A percentile compares a stretch with the other conserved stretches of the same genome.
These are phyloP conservation scores for Juncus effusus DNA, from an alignment of 176 grass and related monocot genomes.

Conservation along the genomic window DNA sequence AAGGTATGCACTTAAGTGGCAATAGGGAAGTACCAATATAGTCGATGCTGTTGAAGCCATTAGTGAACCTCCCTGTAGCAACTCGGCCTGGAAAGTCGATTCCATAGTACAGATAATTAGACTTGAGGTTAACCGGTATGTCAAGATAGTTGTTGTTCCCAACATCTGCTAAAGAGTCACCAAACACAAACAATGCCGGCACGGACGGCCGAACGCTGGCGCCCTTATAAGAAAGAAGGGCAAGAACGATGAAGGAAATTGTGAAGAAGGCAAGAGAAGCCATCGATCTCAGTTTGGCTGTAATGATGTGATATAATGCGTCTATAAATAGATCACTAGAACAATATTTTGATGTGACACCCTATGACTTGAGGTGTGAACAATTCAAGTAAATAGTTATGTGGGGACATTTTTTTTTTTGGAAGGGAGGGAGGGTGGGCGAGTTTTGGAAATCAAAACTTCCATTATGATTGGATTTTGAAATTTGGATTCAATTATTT, in stretches of 20 bases:
- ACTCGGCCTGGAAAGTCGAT: slow-evolving; percentile 21
- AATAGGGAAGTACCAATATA: slow-evolving; percentile 24
- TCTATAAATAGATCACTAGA: no score
- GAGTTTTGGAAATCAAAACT: no score
- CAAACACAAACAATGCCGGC: slow-evolving; percentile 38
- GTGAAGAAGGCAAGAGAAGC: background rate
- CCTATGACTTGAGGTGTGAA: no score
- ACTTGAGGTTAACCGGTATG: background rate
- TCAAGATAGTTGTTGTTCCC: slow-evolving; percentile 37
- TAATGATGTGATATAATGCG: background rate
- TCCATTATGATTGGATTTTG: no score
- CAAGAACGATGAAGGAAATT: slow-evolving; percentile 10
- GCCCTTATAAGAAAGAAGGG: background rate
- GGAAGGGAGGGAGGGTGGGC: no score
- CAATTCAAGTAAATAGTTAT: no score
- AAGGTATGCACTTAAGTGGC: no score
- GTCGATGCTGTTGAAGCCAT: slow-evolving; percentile 33
- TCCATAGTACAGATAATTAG: slow-evolving; percentile 29
- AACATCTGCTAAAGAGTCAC: slow-evolving; percentile 37
- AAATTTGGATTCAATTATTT: no score
- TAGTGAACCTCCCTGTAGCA: slow-evolving; percentile 33
- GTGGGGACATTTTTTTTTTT: no score
- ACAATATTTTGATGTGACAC: no score
- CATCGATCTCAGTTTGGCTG: slow-evolving; percentile 7
- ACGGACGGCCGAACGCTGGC: slow-evolving; percentile 1